These are phyloP conservation scores for Alternaria tenuissima DNA, from an alignment of 2,329 filamentous ascomycete genomes.

Conservation along the genomic window DNA sequence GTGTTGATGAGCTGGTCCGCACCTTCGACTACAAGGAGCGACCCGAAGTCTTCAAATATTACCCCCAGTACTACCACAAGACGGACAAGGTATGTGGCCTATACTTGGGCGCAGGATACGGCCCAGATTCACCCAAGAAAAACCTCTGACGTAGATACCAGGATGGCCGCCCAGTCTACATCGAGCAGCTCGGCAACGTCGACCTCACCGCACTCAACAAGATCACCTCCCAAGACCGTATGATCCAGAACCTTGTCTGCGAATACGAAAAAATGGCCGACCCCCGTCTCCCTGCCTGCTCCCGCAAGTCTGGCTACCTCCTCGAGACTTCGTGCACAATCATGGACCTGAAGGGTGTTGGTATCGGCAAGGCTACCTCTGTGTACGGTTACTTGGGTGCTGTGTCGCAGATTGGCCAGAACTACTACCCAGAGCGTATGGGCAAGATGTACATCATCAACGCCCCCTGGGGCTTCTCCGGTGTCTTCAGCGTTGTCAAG, in stretches of 20 bases:
- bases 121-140: background rate
- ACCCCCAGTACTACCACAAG: constrained; percentile 99
- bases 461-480: constrained; percentile 92
- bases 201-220: constrained; percentile 90
- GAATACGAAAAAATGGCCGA: constrained; percentile 98
- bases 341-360: constrained; percentile 97
- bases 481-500: constrained; percentile 86
- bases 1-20: constrained; percentile 79
- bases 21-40: constrained; percentile 91
- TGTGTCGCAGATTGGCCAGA: constrained; percentile 90
- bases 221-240: constrained; percentile 90
- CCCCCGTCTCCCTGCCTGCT: constrained; percentile 92
- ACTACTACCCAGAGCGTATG: constrained; percentile 98
- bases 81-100: constrained; percentile 71
- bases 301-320: constrained; percentile 85
- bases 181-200: constrained; percentile 94
- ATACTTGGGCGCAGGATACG: background rate
- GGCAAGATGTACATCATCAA: constrained; percentile 98
- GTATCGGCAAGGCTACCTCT: constrained; percentile 78
- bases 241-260: constrained; percentile 94
- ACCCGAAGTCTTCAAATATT: constrained; percentile 83
- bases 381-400: constrained; percentile 89
- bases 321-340: constrained; percentile 98
- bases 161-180: constrained; percentile 97
- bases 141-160: constrained; percentile 50